Evolutionary conservation across 1,284 basidiomycete genomes (phyloP), one percentile per base, ranked within the genome.

Genomic region (Fomitopsis pinicola): DNA sequence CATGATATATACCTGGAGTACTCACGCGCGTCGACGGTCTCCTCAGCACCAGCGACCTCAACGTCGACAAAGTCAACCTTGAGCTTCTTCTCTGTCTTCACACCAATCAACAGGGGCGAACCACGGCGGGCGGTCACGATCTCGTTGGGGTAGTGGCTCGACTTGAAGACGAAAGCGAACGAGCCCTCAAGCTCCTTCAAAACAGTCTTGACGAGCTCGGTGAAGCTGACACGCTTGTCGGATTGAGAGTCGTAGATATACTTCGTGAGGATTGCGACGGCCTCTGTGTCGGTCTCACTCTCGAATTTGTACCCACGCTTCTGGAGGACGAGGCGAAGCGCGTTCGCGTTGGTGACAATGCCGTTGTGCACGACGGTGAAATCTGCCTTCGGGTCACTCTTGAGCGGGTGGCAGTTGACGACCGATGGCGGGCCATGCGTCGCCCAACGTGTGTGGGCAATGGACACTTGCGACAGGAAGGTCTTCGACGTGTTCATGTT

Each of bases 41-140:
- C 89, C 62, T 91, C 91, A 50, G 87, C 82, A 52, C 87, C 88
- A 42, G 91, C 86, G 71, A 97, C 88, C 75, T 99, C 96, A 64
- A 99, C 97, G 77, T 99, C 97, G 61, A 99, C 97, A 74, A 99
- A 99, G 81, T 99, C 97, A 56, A 98, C 97, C 83, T 99, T 99
- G 75, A 99, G 87, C 80, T 99, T 99, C 85, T 97, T 96, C 76
- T 99, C 97, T 40, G 97, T 98, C 90, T 99, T 99, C 75, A 99
- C 97, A 81, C 97, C 97, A 72, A 99, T 91, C 61, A 99, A 79
- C 33, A 99, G 87, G 28, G 97, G 97, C 33, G 97, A 99, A 71
- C 97, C 97, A 71, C 97, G 94, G 70, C 96, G 94, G 63, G 96
- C 94, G 61, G 94, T 92, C 66, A 99, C 95, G 65, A 97, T 86